phyloP scores from a whole-genome alignment of 2,329 filamentous ascomycete genomes.

The Fulvia fulva region DNA sequence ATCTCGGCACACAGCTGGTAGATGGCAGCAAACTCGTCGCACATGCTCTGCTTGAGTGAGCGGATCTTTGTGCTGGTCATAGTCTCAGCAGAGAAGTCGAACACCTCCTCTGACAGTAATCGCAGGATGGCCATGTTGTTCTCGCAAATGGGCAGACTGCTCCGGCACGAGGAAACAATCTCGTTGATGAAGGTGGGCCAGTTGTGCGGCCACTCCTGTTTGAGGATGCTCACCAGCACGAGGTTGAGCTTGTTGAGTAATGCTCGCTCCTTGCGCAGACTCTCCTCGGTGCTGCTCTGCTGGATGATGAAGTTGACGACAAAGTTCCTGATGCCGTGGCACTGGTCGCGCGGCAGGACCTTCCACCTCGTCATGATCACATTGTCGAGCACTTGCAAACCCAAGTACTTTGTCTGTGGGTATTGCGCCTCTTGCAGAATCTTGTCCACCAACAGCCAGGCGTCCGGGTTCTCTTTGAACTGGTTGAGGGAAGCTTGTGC shows the following conservation, averaged over 20 bases:
- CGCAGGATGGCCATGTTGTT: constrained; percentile 99
- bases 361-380: constrained; percentile 99
- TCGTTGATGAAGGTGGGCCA: constrained; percentile 99
- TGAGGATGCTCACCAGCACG: constrained; percentile 92
- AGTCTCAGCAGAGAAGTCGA: constrained; percentile 96
- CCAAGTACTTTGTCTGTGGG: constrained; percentile 94
- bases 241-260: constrained; percentile 98
- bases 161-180: constrained; percentile 94
- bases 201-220: constrained; percentile 99
- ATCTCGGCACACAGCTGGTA: constrained; percentile 98
- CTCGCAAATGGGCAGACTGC: constrained; percentile 94
- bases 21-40: constrained; percentile 95
- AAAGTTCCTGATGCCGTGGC: constrained; percentile 97
- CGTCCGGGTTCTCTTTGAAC: constrained; percentile 99
- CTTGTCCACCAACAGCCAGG: constrained; percentile 96
- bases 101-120: constrained; percentile 93
- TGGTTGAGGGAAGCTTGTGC: constrained; percentile 88
- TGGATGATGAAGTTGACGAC: constrained; percentile 98
- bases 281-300: constrained; percentile 84
- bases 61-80: constrained; percentile 98
- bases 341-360: constrained; percentile 91
- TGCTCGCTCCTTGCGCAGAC: constrained; percentile 75
- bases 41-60: constrained; percentile 98
- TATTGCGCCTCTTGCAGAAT: constrained; percentile 91
- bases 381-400: constrained; percentile 93